Base-by-base conservation (phyloP, 495 filamentous ascomycete species). In the Penicillium flavigenum region DNA sequence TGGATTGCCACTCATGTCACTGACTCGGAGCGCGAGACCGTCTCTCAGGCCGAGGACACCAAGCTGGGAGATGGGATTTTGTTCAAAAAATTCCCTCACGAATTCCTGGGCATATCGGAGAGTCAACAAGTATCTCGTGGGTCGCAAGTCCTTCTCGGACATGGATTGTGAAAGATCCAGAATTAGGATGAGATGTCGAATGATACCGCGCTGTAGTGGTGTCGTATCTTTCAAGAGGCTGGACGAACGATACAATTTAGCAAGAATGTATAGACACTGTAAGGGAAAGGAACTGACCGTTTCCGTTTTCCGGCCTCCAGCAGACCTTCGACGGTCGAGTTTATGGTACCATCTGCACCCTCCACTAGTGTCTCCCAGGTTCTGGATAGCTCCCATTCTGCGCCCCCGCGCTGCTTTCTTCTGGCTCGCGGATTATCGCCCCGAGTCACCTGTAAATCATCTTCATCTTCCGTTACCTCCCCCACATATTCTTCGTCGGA, bases 51-150 rank as follows among this genome's bases (percentile, higher is more conserved):
- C 93, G 41, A 98, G 76, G 22, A 98, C 85, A 14, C 88, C 91
- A 38, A 98, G 79, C 67, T 98, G 95, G 29, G 90, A 94, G 70
- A 98, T 98, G n/a, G 94, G 94, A 58, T 98, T 98, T 71, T 98
- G 94, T 71, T 97, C 93, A 69, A 98, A 98, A 73, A 91, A 98
- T 62, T 97, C 95, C 45, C 86, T 81, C 38, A 97, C 88, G 69
- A 96, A 98, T 57, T 90, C 88, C 58, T 87, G 81, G 45, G 92
- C 89, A 75, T 92, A 95, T 62, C 86, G 86, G 57, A 97, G 80
- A 9, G 86, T 86, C 38, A 96, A 80, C 42, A 90, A 81, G 70
- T 93, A 91, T 32, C 93, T 83, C 19, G 83, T 96, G 6, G 94
- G 94, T 14, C 90, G 84, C 32, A 98, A 79, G 63, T 98, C 94